Percentiles rank a stretch among this genome's conserved stretches.
Conservation (phyloP, 1,284 basidiomycete genomes). For the Tilletia horrida region DNA sequence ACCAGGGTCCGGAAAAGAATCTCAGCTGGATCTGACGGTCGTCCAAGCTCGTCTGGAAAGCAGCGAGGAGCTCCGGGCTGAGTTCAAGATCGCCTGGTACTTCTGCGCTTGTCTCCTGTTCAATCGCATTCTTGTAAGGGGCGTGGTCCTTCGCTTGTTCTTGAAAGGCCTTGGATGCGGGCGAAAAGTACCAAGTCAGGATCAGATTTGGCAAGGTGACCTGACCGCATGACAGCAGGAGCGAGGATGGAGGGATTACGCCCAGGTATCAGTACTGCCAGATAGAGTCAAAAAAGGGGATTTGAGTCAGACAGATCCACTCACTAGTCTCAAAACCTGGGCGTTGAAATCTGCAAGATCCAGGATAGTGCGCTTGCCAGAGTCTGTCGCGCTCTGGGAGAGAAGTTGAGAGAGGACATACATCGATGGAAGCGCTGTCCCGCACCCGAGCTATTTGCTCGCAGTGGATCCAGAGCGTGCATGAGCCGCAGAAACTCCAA, state of each 20-base stretch:
- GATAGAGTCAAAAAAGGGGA: not conserved
- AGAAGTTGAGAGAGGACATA: slow-evolving; percentile 70
- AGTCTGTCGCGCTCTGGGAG: slow-evolving; percentile 24
- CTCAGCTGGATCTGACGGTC: slow-evolving; percentile 63
- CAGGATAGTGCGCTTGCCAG: slow-evolving; percentile 52
- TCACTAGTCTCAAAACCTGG: slow-evolving; percentile 71
- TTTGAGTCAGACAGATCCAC: slow-evolving; percentile 17
- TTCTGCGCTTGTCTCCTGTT: not conserved
- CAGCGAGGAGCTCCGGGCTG: slow-evolving; percentile 60
- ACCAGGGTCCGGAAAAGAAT: slow-evolving; percentile 83
- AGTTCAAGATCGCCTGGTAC: slow-evolving; percentile 51
- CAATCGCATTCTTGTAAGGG: not conserved
- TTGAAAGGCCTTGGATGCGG: slow-evolving; percentile 16
- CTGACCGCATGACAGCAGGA: slow-evolving; percentile 24
- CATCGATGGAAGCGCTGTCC: slow-evolving; percentile 79
- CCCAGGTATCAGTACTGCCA: not conserved
- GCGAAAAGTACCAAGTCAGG: slow-evolving; percentile 62
- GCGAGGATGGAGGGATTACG: not conserved
- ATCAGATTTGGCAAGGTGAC: slow-evolving; percentile 81
- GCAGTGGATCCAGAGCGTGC: not conserved
- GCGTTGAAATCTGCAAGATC: slow-evolving; percentile 90
- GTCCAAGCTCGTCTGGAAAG: slow-evolving; percentile 66
- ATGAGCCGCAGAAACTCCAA: no score
- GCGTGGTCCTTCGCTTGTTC: not conserved
- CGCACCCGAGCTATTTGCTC: slow-evolving; percentile 75